Evolutionary conservation across 2,329 filamentous ascomycete genomes (phyloP).

Genomic region (Dothistroma septosporum): DNA sequence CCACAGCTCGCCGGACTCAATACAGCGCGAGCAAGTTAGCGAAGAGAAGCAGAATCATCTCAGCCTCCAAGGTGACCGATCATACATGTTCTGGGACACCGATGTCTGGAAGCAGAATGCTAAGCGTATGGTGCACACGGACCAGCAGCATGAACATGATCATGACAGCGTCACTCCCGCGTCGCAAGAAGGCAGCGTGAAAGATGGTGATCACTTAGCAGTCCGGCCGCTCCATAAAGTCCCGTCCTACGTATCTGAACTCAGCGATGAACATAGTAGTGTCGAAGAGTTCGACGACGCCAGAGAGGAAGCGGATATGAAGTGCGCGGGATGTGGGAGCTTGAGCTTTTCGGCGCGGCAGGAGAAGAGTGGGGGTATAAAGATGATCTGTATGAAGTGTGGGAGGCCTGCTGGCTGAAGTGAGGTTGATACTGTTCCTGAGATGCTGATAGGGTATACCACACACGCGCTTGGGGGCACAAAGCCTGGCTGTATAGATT

Average conservation of each 20-base stretch:
- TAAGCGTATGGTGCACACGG: constrained; percentile 16
- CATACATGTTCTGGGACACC: constrained; percentile 53
- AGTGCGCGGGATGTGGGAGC: constrained; percentile 56
- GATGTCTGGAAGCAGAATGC: constrained; percentile 28
- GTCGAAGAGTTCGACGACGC: constrained; percentile 46
- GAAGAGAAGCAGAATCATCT: constrained; percentile 24
- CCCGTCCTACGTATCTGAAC: constrained; percentile 49
- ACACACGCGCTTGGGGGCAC: no score
- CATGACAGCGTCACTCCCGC: constrained; percentile 1
- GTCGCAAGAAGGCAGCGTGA: constrained; percentile 7
- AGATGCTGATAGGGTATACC: not conserved
- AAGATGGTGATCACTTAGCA: constrained; percentile 21
- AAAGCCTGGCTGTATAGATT: not conserved
- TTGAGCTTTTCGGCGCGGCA: constrained; percentile 61
- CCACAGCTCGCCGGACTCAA: constrained; percentile 8
- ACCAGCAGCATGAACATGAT: constrained; percentile 10
- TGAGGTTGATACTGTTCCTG: not conserved
- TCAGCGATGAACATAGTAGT: constrained; percentile 54
- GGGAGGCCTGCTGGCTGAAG: constrained; percentile 17
- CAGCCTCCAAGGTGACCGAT: constrained; percentile 46
- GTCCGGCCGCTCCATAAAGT: constrained; percentile 34
- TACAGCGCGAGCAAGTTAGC: constrained; percentile 14
- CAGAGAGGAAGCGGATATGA: constrained; percentile 33
- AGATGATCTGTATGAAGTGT: constrained; percentile 59
- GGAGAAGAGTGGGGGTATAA: constrained; percentile 50